phyloP scores from a whole-genome alignment of 495 filamentous ascomycete genomes.

The Aspergillus coremiiformis region DNA sequence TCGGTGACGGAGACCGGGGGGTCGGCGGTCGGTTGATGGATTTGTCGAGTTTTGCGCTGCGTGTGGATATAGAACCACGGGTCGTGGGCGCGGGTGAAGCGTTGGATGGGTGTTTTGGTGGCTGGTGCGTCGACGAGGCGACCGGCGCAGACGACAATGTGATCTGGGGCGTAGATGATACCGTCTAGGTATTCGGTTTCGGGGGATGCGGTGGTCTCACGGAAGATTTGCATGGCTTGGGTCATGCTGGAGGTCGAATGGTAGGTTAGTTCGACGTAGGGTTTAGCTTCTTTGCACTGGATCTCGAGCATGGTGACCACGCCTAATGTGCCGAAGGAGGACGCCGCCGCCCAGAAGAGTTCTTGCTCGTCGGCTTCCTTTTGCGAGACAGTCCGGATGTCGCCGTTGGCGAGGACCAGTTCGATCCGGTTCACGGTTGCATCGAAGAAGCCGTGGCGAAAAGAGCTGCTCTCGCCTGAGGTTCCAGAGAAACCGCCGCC shows the following conservation, averaged over 20 bases:
- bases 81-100: constrained; percentile 43
- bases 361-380: constrained; percentile 28
- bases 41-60: constrained; percentile 9
- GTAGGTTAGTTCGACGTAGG: constrained; percentile 45
- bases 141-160: constrained; percentile 44
- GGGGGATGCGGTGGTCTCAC: constrained; percentile 23
- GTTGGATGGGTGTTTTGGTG: constrained; percentile 13
- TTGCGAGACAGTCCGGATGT: constrained; percentile 34
- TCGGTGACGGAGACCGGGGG: constrained; percentile 22
- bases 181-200: constrained; percentile 50
- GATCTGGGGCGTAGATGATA: constrained; percentile 38
- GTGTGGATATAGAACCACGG: constrained; percentile 57
- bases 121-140: constrained; percentile 27
- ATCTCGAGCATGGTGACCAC: constrained; percentile 48
- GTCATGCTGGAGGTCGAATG: constrained; percentile 30
- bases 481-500: constrained; percentile 52
- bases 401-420: constrained; percentile 47
- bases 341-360: constrained; percentile 47
- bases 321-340: constrained; percentile 46
- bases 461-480: constrained; percentile 47
- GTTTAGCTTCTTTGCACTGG: constrained; percentile 39
- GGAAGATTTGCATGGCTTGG: constrained; percentile 34
- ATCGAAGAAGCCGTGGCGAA: constrained; percentile 52
- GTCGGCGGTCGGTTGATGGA: not conserved
- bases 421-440: constrained; percentile 43